Evolutionary conservation across 2,329 filamentous ascomycete genomes (phyloP).

Genomic region (Nothomitra cinnamomea): DNA sequence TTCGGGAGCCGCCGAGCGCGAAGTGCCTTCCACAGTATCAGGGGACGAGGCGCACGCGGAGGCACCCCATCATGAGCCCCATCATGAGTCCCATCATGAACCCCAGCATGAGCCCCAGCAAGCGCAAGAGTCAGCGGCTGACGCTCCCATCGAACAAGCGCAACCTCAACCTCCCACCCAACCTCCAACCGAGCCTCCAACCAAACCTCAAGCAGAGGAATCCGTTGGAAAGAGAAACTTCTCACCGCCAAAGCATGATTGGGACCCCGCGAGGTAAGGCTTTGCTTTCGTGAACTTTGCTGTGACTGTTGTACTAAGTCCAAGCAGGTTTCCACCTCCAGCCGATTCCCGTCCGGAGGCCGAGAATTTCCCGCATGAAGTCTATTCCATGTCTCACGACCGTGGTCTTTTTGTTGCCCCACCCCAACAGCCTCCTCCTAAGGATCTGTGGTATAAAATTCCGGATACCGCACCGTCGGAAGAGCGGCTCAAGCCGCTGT

Average conservation of each 20-base stretch:
- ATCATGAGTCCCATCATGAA: not conserved
- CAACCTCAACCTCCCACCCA: no score
- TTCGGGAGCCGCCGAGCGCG: slow-evolving; percentile 7
- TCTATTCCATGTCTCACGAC: slow-evolving; percentile 73
- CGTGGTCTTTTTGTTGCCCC: slow-evolving; percentile 61
- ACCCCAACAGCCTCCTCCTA: slow-evolving; percentile 60
- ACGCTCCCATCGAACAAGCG: slow-evolving; percentile 13
- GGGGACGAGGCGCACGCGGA: not conserved
- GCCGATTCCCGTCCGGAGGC: slow-evolving; percentile 65
- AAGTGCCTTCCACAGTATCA: slow-evolving; percentile 2
- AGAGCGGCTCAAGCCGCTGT: slow-evolving; percentile 50
- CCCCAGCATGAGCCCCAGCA: not conserved
- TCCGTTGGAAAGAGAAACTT: slow-evolving; percentile 20
- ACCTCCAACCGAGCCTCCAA: not conserved
- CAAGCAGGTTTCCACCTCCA: slow-evolving; percentile 29
- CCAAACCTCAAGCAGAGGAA: not conserved
- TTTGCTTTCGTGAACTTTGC: not conserved
- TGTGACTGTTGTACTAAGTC: not conserved
- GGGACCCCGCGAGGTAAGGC: slow-evolving; percentile 43
- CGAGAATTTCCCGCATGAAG: slow-evolving; percentile 57
- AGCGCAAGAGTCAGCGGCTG: slow-evolving; percentile 11
- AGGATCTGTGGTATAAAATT: slow-evolving; percentile 76
- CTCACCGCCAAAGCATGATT: slow-evolving; percentile 40
- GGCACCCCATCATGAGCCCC: not conserved
- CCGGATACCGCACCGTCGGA: slow-evolving; percentile 44